Percentiles rank a stretch among this genome's conserved stretches.
Conservation (phyloP, 148 eudicot species). For the Silene uniflora region DNA sequence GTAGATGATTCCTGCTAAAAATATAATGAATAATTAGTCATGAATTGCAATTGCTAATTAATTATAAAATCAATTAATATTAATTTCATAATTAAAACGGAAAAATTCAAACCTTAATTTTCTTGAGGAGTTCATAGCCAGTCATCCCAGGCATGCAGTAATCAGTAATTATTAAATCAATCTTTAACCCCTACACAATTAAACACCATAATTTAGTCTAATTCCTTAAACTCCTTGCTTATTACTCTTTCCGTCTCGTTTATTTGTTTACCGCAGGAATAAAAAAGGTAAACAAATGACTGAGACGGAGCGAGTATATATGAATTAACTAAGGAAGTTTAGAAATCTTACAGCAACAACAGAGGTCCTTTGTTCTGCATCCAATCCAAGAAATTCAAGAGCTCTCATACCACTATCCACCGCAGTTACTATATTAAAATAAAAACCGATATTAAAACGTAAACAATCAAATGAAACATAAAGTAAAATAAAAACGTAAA, state of each 20-base stretch:
- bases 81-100: neutral
- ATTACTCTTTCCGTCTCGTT: too few relatives aligned
- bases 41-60: neutral
- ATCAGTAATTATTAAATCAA: conserved; percentile 86
- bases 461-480: too few relatives aligned
- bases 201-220: neutral
- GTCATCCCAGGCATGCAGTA: conserved; percentile 98
- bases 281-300: neutral
- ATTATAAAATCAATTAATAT: neutral
- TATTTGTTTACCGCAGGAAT: too few relatives aligned
- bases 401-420: conserved; percentile 89
- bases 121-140: conserved; percentile 80
- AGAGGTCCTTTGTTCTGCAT: conserved; percentile 47
- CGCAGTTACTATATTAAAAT: conserved; percentile 54
- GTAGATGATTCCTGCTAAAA: conserved; percentile 34
- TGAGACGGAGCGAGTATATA: neutral
- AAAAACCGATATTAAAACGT: neutral
- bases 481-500: neutral
- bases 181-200: conserved; percentile 50
- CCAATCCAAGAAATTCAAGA: conserved; percentile 65
- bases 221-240: neutral
- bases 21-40: too few relatives aligned
- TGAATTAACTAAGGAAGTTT: neutral
- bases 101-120: conserved; percentile 53
- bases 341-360: conserved; percentile 46